Evolutionary conservation across 1,284 basidiomycete genomes (phyloP), one percentile per base, ranked within the genome.

Genomic region (Meira nashicola): DNA sequence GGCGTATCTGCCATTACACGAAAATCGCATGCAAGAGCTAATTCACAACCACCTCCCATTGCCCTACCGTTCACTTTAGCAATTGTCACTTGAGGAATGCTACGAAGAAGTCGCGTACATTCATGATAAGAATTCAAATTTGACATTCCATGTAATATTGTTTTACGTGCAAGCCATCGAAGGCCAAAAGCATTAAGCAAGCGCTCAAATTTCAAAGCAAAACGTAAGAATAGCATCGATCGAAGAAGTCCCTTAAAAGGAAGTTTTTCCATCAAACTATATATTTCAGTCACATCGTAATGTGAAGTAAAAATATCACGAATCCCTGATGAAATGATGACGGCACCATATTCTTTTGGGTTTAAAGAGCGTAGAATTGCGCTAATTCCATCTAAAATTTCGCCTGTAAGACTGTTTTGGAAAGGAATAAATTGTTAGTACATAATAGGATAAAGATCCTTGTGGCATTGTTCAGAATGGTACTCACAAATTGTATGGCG

Each of bases 1-100:
- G 52, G 56, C n/a, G 53, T 58, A 53, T 56, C 56, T 43, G 51
- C 52, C 56, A 58, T 58, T 17, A 58, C n/a, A 9, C 57, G 55
- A 8, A 57, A 55, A 28, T 58, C 57, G 54, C 57, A 58, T 10
- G 56, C 55, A 28, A 58, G 52, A 15, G 54, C 57, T 17, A 58
- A 53, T 39, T 58, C 57, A 49, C 57, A 58, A 19, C 57, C 57
- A 3, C 54, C 57, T n/a, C 57, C 54, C 39, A 58, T 40, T 11
- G 57, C 55, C 11, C 54, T 21, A 2, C 57, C 57, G 39, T 57
- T 58, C 49, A 21, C n/a, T n/a, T 39, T 25, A 21, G 57, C 57
- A 39, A 58, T 58, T 9, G 57, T 58, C 10, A 58, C 53, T 33
- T 58, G 57, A 2, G 57, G 57, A n/a, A 58, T 55, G 50, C 52